Evolutionary conservation across 164 flowering plant species (phyloP).

Genomic region (Echeveria elegans): DNA sequence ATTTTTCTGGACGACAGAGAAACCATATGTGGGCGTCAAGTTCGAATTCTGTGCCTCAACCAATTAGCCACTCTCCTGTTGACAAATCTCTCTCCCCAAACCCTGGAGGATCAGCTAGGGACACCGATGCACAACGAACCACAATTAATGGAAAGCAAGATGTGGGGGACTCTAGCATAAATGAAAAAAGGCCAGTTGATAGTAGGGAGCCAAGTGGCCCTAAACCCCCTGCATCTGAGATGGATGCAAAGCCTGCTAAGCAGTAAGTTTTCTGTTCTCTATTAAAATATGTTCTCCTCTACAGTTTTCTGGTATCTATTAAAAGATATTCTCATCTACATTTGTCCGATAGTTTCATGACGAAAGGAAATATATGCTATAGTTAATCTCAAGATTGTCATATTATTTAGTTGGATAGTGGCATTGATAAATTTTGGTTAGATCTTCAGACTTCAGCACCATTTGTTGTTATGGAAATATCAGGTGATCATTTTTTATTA

Average conservation of each 20-base stretch:
- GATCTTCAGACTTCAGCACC: neutral
- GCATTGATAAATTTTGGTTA: neutral
- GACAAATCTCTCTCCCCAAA: slow-evolving; percentile 26
- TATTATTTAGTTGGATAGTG: neutral
- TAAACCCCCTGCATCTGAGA: slow-evolving; percentile 49
- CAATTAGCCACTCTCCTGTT: slow-evolving; percentile 9
- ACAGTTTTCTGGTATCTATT: neutral
- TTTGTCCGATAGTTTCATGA: too few species aligned
- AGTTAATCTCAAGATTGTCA: neutral
- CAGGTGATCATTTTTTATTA: neutral
- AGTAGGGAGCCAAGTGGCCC: slow-evolving; percentile 30
- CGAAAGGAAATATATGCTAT: neutral
- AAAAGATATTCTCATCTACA: neutral
- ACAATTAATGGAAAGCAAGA: slow-evolving; percentile 34
- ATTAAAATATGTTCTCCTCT: neutral
- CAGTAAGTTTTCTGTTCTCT: slow-evolving; percentile 42
- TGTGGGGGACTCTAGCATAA: slow-evolving; percentile 23
- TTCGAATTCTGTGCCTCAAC: slow-evolving; percentile 21
- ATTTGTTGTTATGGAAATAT: neutral
- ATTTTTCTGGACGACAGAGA: slow-evolving; percentile 26
- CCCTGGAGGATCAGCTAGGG: slow-evolving; percentile 28
- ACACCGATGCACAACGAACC: slow-evolving; percentile 26
- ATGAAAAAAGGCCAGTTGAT: slow-evolving; percentile 43
- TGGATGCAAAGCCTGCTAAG: slow-evolving; percentile 73
- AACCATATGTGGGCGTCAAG: slow-evolving; percentile 44